phyloP scores from a whole-genome alignment of 495 filamentous ascomycete species.

The Trichocladium antarcticum region DNA sequence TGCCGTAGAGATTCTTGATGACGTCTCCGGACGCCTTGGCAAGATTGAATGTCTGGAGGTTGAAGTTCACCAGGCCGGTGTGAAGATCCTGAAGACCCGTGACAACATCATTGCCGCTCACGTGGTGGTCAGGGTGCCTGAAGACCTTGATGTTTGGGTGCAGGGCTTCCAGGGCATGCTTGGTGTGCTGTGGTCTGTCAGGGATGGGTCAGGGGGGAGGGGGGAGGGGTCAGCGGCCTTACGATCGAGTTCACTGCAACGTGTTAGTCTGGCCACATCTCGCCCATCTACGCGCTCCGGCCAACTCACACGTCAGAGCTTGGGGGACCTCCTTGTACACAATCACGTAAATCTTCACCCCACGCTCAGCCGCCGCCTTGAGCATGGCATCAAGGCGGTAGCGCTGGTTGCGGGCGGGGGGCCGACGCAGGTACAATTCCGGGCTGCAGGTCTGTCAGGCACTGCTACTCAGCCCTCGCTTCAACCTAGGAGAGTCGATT shows the following conservation, averaged over 20 bases:
- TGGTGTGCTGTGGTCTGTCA: constrained; percentile 53
- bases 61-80: constrained; percentile 33
- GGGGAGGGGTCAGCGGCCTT: background rate
- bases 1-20: constrained; percentile 67
- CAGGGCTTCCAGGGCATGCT: constrained; percentile 62
- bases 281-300: background rate
- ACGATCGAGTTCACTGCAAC: constrained; percentile 53
- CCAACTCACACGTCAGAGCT: constrained; percentile 69
- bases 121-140: constrained; percentile 81
- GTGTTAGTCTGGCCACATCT: constrained; percentile 1
- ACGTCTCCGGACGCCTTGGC: constrained; percentile 53
- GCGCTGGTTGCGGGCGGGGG: constrained; percentile 67
- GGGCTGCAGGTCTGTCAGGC: constrained; percentile 34
- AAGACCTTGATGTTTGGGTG: constrained; percentile 88
- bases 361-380: constrained; percentile 72
- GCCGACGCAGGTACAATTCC: constrained; percentile 80
- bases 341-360: constrained; percentile 78
- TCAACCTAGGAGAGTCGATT: background rate
- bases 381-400: constrained; percentile 90
- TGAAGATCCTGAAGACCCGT: constrained; percentile 28
- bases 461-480: background rate
- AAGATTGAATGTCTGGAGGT: constrained; percentile 36
- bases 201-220: background rate
- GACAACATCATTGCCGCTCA: constrained; percentile 50
- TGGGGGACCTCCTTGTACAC: constrained; percentile 93